Base-by-base conservation (phyloP, 2,329 filamentous ascomycete species). In the Tolypocladium inflatum region DNA sequence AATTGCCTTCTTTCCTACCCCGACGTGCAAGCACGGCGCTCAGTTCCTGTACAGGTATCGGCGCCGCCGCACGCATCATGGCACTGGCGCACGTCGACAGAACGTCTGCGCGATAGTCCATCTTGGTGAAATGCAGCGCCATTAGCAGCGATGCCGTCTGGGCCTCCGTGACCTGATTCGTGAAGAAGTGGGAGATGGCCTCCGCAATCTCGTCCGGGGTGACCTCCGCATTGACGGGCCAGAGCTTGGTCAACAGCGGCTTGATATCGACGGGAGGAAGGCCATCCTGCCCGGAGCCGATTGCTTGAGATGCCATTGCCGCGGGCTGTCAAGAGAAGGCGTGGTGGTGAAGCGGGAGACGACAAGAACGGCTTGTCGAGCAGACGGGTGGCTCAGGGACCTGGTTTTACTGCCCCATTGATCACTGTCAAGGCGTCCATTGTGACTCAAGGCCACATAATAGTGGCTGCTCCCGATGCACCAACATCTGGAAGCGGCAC, bases 161-260 rank as follows among this genome's bases (percentile, higher is more conserved):
- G 10, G 92, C 89, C 43, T 90, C 87, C n/a, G 90, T 93, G 21
- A 97, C 80, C 63, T 86, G 85, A 74, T 97, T 88, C 59, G 91
- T 92, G 74, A 97, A 97, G 70, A 97, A 95, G 68, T 93, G 81
- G 5, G 90, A 87, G 65, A 97, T 87, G 57, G 93, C 92, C n/a
- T 87, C 81, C 60, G 93, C 91, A 70, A 99, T 94, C 71, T 97
- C 91, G 55, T 84, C 78, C 15, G 92, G 85, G 19, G 85, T 84
- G 57, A 92, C 87, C 19, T 74, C 70, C 67, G 74, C 60, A 74
- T 69, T 63, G 48, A 78, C 68, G 37, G 82, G 87, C 87, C 88
- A 91, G 50, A 93, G 79, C 59, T 88, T 83, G 68, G 85, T 85
- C 59, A 93, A 81, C 38, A 93, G 78, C 43, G 86, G 84, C 63